Conservation (phyloP, 257 asterid species). For the Solanum etuberosum region DNA sequence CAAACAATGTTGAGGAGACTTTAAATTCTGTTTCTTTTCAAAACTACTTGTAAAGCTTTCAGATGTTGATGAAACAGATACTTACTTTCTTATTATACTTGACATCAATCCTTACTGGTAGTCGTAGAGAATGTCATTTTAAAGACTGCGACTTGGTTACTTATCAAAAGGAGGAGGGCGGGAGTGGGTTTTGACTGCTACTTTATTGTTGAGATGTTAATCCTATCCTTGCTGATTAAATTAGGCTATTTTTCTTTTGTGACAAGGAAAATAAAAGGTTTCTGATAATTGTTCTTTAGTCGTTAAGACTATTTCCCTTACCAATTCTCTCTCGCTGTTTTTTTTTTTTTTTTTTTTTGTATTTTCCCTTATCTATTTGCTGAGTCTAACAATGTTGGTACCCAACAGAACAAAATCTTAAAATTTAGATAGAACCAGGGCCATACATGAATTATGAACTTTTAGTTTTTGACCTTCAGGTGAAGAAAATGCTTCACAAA, state of each 20-base stretch:
- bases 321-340: not conserved
- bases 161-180: not conserved
- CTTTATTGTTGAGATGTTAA: not conserved
- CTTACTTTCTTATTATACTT: not conserved
- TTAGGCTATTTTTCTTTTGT: not conserved
- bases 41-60: not conserved
- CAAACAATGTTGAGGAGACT: not conserved
- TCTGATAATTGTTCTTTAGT: not conserved
- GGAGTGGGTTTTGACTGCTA: not conserved
- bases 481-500: conserved; percentile 77
- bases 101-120: not conserved
- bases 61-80: not conserved
- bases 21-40: not conserved
- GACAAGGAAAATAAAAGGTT: not conserved
- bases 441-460: not conserved
- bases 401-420: not conserved
- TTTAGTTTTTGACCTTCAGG: conserved; percentile 28
- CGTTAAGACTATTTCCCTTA: not conserved
- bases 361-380: not conserved
- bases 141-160: not conserved
- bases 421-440: not conserved
- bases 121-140: not conserved
- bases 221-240: not conserved
- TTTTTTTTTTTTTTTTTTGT: no score
- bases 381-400: not conserved